These are phyloP conservation scores for Astragalus glycyphyllos DNA, from an alignment of 306 rosid genomes.

Conservation along the genomic window DNA sequence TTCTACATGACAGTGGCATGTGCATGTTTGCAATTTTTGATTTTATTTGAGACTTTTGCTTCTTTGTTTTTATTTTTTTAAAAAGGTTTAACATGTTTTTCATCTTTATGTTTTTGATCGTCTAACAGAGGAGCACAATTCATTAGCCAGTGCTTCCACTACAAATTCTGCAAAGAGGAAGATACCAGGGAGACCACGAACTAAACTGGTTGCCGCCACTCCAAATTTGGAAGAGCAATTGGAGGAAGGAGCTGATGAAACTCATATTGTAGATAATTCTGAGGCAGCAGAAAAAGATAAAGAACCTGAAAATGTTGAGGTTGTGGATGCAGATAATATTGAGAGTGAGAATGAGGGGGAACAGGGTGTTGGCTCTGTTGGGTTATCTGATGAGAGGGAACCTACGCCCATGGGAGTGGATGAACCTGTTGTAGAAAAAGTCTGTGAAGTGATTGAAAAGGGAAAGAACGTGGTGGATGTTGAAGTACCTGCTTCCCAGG, in stretches of 20 bases:
- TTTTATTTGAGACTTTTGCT: not conserved
- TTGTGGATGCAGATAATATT: conserved; percentile 30
- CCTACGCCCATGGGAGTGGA: conserved; percentile 46
- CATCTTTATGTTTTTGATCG: conserved; percentile 8
- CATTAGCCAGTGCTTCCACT: conserved; percentile 41
- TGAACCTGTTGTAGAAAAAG: conserved; percentile 42
- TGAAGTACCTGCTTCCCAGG: conserved; percentile 41
- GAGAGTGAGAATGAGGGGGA: conserved; percentile 38
- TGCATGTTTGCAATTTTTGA: not conserved
- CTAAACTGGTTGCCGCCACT: conserved; percentile 35
- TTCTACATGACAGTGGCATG: not conserved
- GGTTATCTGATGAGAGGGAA: conserved; percentile 45
- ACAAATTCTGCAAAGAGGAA: conserved; percentile 43
- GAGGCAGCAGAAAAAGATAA: conserved; percentile 40
- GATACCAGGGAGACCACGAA: conserved; percentile 44
- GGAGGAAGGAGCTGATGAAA: conserved; percentile 48
- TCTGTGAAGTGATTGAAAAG: conserved; percentile 35
- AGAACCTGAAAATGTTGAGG: conserved; percentile 50
- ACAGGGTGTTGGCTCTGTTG: conserved; percentile 34
- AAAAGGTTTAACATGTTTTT: not conserved
- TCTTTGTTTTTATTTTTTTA: not conserved
- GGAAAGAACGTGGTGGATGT: conserved; percentile 33
- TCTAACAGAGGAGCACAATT: conserved; percentile 46
- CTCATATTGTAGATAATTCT: conserved; percentile 18
- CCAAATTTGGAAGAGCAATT: conserved; percentile 41